Evolutionary conservation across 129 eudicot genomes (phyloP), one percentile per base, ranked within the genome.

Genomic region (Artemisia tridentata): DNA sequence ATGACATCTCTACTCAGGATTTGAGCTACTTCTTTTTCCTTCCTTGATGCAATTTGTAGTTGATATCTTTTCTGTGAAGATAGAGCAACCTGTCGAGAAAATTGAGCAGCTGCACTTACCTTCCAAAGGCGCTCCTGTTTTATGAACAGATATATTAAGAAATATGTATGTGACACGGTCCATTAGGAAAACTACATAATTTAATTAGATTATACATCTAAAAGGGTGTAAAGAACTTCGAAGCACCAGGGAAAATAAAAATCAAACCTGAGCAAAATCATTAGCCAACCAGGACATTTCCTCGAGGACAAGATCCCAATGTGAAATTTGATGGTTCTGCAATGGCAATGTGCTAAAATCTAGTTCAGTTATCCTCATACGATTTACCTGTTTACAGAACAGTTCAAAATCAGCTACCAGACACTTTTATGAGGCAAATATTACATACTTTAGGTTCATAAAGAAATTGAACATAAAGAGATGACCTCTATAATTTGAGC

Each of bases 271-370:
- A 9, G 98, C 88, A 84, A 92, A 92, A 75, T 92, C 98, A 83
- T 92, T 92, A 52, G 98, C 98, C 77, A 92, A 50, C 98, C 98
- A 92, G 68, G 86, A 72, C 95, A 92, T 88, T 78, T 92, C 98
- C 78, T 86, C 98, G 17, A 92, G 85, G 20, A 92, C 98, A 81
- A 82, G 81, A 79, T 83, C 89, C 98, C 98, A 86, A 23, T 92
- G 91, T 57, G 95, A 82, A 80, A 78, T 88, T 38, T 17, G 82
- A 58, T 72, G 79, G 68, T 61, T 72, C 63, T 77, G 82, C 57
- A 20, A 15, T 14, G 82, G 80, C 56, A 73, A 63, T 7, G 80
- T 69, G 68, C 77, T 78, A 75, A 67, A 63, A 45, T 88, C 88
- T 73, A 88, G 84, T 77, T 86, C 96, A 16, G 84, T 86, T 23